phyloP scores from a whole-genome alignment of 148 eudicot species.

The Vaccinium macrocarpon region DNA sequence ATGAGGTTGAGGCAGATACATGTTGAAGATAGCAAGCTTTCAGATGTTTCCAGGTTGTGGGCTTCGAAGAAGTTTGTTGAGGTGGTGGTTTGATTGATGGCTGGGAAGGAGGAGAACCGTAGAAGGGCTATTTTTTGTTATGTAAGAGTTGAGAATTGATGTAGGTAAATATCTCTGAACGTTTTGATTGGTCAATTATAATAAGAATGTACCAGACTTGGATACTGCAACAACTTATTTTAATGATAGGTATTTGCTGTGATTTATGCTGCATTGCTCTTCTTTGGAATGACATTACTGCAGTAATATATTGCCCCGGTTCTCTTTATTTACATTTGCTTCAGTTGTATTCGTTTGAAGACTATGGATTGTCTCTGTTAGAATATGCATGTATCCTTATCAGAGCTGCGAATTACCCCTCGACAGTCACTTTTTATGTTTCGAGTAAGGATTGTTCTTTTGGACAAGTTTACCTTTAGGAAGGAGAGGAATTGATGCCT shows the following conservation, averaged over 20 bases:
- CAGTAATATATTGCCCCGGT: no score
- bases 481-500: no score
- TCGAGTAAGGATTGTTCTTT: no score
- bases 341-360: no score
- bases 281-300: no score
- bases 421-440: no score
- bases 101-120: not conserved
- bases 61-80: conserved; percentile 20
- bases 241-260: no score
- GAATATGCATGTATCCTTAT: no score
- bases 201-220: not conserved
- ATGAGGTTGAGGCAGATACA: conserved; percentile 28
- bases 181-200: not conserved
- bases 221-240: not conserved
- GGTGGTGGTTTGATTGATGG: not conserved
- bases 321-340: no score
- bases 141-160: not conserved
- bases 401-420: no score
- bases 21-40: conserved; percentile 29
- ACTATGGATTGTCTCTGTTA: no score
- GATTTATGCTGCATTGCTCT: not conserved
- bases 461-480: no score
- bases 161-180: not conserved
- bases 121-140: not conserved
- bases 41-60: conserved; percentile 23